Evolutionary conservation across 1,139 yeast genomes (phyloP), one percentile per base, ranked within the genome.

Genomic region (Zygosaccharomyces sapae): DNA sequence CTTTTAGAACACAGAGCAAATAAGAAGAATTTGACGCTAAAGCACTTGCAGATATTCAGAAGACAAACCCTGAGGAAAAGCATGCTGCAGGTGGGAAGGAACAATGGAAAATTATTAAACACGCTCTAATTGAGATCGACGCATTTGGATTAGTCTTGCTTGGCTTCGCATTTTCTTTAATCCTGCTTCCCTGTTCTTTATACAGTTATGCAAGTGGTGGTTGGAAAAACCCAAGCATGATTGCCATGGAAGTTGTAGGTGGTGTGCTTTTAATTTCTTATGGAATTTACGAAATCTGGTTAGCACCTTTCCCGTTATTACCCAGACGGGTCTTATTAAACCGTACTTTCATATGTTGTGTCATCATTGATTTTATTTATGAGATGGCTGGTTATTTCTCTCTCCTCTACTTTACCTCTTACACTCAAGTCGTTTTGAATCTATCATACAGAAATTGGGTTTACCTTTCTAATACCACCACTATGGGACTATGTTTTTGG

Each of bases 181-280:
- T 70, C 16, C 51, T 70, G 39, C 57, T 70, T 27, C 74, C 74
- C 24, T 66, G 69, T 45, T 67, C 72, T 1, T 52, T 69, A 4
- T 65, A 66, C 48, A 29, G 57, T 4, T 47, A 55, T 35, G 73
- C 72, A 13, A 41, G 53, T 1, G 57, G 58, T 18, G 65, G 62
- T 9, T 70, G 70, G 70, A 57, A 47, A 25, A 69, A 68, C 48
- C 71, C 72, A 33, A 66, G 70, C 49, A 55, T 70, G 55, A 69
- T 70, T 46, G 72, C 73, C 34, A 70, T 70, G 73, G 54, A 66
- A 33, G 61, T 61, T 27, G 66, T 67, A 42, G 73, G 73, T 44
- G 70, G 67, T 33, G 42, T 69, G 2, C 46, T 70, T 4, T 51
- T 70, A 29, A 55, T 68, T 13, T 33, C 49, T 7, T 67, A 62